phyloP scores from a whole-genome alignment of 2,329 filamentous ascomycete genomes.

The Trichothecium roseum region DNA sequence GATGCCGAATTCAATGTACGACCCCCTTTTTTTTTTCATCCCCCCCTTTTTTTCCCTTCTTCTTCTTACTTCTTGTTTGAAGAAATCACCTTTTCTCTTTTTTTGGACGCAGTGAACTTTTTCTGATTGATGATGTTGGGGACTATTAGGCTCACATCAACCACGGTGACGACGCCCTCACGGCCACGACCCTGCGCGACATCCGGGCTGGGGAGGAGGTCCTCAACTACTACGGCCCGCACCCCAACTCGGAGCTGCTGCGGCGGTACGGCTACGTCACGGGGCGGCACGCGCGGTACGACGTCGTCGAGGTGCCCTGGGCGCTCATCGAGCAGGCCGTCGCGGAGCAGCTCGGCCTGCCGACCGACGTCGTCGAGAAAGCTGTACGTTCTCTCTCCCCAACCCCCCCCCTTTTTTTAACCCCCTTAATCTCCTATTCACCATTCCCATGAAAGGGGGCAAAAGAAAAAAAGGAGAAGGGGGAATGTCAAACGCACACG shows the following conservation, averaged over 20 bases:
- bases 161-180: conserved; percentile 44
- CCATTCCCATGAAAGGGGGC: too few relatives aligned
- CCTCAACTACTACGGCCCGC: conserved; percentile 80
- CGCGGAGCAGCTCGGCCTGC: conserved; percentile 24
- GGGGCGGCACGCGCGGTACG: conserved; percentile 62
- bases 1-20: conserved; percentile 77
- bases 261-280: conserved; percentile 85
- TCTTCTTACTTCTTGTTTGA: too few relatives aligned
- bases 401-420: not conserved
- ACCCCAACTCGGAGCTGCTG: conserved; percentile 73
- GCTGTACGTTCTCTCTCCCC: conserved; percentile 10
- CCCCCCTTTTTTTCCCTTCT: too few relatives aligned
- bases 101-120: too few relatives aligned
- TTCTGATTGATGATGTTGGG: conserved; percentile 2
- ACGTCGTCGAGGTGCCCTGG: conserved; percentile 71
- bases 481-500: too few relatives aligned
- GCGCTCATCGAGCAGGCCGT: conserved; percentile 40
- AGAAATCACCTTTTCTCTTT: too few relatives aligned
- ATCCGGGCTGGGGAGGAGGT: conserved; percentile 67
- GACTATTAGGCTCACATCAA: conserved; percentile 43
- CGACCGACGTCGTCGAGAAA: conserved; percentile 26
- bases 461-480: too few relatives aligned
- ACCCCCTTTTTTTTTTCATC: conserved; percentile 3
- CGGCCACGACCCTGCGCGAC: conserved; percentile 59
- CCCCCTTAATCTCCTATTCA: not conserved